Evolutionary conservation across 192 early-diverging fungal genomes (phyloP).

Genomic region (Jimgerdemannia lactiflua): DNA sequence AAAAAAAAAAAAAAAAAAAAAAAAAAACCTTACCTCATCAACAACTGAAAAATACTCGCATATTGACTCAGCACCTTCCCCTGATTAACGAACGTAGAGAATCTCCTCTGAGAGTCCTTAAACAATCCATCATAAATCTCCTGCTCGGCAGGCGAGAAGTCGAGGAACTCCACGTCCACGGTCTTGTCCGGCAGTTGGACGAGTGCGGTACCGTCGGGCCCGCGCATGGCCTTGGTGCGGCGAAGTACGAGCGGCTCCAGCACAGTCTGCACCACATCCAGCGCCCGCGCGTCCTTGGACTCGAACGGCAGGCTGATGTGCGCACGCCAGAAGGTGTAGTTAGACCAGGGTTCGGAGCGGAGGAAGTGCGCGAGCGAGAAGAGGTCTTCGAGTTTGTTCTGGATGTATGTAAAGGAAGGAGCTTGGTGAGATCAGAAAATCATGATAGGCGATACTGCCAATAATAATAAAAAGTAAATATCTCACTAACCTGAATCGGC

Average conservation of each 20-base stretch:
- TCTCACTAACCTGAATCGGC: conserved; percentile 56
- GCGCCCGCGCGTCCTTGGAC: conserved; percentile 46
- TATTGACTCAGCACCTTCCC: conserved; percentile 70
- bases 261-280: conserved; percentile 55
- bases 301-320: conserved; percentile 76
- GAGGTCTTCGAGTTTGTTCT: conserved; percentile 75
- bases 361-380: conserved; percentile 86
- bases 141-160: conserved; percentile 60
- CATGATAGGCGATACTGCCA: background rate
- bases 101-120: conserved; percentile 64
- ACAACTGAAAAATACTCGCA: conserved; percentile 62
- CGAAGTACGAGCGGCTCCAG: conserved; percentile 78
- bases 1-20: conserved; percentile 34
- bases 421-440: background rate
- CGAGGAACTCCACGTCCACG: conserved; percentile 58
- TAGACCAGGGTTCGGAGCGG: conserved; percentile 45
- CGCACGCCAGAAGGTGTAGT: conserved; percentile 72
- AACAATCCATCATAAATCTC: conserved; percentile 68
- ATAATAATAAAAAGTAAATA: conserved; percentile 2
- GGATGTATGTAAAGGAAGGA: background rate
- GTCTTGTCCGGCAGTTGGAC: conserved; percentile 69
- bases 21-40: conserved; percentile 42
- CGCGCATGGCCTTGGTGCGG: conserved; percentile 79
- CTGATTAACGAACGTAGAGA: conserved; percentile 49
- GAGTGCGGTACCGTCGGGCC: conserved; percentile 74